Base-by-base conservation (phyloP, 768 basidiomycete species). In the Tricholoma sp. region DNA sequence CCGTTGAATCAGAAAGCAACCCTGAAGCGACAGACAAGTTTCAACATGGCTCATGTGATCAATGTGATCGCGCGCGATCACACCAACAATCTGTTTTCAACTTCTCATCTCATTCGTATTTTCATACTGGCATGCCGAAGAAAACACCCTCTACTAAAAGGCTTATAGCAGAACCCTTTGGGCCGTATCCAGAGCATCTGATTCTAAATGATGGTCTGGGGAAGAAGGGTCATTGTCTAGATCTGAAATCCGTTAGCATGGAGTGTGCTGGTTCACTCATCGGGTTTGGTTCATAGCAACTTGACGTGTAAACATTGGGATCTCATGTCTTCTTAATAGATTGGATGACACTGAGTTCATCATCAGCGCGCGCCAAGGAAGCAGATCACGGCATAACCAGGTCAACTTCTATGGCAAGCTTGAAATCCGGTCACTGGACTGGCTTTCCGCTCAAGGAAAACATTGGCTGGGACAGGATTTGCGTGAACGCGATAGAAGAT, bases 381-480 rank as follows among this genome's bases (percentile, higher is more conserved):
- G 58, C 36, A 65, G 56, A 37, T 59, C 62, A 13, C 41, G 61
- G 54, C 62, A 57, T 17, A 53, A 65, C n/a, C 58, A 66, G 1
- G 75, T 84, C 17, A 70, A 75, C 10, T 82, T 85, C 57, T 79
- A 76, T 32, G 86, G 84, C 0, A 61, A 77, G 5, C 69, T 87
- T 0, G 72, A 72, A 37, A 75, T 88, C 57, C 61, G 70, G 2
- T 55, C 68, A 1, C 70, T 80, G 0, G 59, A 67, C 1, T 84
- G 83, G 77, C 76, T 88, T 18, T 80, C 83, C 0, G 68, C 71
- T 0, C 63, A 62, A 42, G 86, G 83, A 1, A 55, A 62, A 34
- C 61, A 68, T 37, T 67, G 61, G 51, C 60, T 88, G 5, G 68
- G 80, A 51, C 39, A 52, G 3, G 83, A 84, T 51, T 62, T 87